Base-by-base conservation (phyloP, 129 eudicot genomes). In the Flaveria ramosissima region DNA sequence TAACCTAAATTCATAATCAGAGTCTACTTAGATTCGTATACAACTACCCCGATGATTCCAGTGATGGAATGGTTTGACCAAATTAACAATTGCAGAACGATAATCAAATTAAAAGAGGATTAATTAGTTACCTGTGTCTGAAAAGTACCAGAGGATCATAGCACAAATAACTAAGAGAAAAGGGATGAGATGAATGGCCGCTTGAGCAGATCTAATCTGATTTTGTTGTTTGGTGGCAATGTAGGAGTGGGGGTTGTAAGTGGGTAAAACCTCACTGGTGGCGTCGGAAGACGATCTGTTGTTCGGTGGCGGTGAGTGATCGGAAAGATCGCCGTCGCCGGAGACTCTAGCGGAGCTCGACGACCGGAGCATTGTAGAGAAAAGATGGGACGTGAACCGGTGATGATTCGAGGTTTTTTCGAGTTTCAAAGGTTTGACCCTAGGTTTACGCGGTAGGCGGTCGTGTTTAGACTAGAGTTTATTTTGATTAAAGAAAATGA, bases 181-280 rank as follows among this genome's bases (percentile, higher is more conserved):
- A 10, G 92, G 92, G 75, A 88, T 88, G 76, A 85, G 63, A 73
- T 88, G 92, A 19, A 88, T 69, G 48, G 87, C 92, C 42, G 79
- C 48, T 67, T 85, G 85, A 11, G 92, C 89, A 73, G 89, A 88
- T 85, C 87, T 82, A 80, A 85, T 81, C 13, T 86, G 87, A 60
- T 55, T 68, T 13, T 50, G 78, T 24, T 88, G 87, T 74, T 83
- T 85, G 65, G 75, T 88, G 1, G 87, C 84, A 8, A 65, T 77
- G 51, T 79, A 74, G 6, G 92, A 87, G 11, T 69, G 70, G 19
- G 92, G 92, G 61, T 80, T 82, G 80, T 71, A 82, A 0, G 80
- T 78, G 42, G 89, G 92, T 57, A 87, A 73, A 3, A 56, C 73
- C 41, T 52, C 89, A 32, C 39, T 60, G 66, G 74, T 1, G 2